phyloP scores from a whole-genome alignment of 257 asterid genomes.

The Agastache rugosa region DNA sequence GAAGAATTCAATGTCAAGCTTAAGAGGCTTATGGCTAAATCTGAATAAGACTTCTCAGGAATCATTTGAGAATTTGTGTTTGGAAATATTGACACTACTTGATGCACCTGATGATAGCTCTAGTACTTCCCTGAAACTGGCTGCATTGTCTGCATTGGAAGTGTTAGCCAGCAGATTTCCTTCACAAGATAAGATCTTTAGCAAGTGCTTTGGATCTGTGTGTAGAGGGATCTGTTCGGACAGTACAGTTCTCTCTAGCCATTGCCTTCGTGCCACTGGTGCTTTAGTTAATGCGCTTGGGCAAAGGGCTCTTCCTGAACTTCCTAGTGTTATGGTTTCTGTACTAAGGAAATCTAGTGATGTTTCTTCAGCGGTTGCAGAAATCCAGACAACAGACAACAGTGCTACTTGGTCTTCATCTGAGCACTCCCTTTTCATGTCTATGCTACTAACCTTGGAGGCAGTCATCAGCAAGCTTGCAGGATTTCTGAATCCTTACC shows the following conservation, averaged over 20 bases:
- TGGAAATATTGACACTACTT: slow-evolving; percentile 61
- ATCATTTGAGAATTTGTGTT: slow-evolving; percentile 57
- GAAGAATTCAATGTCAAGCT: slow-evolving; percentile 49
- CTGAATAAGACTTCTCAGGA: slow-evolving; percentile 55
- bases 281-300: slow-evolving; percentile 86
- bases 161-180: slow-evolving; percentile 64
- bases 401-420: slow-evolving; percentile 42
- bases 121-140: slow-evolving; percentile 62
- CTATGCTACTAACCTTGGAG: slow-evolving; percentile 73
- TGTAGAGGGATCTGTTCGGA: slow-evolving; percentile 63
- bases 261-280: slow-evolving; percentile 78
- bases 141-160: slow-evolving; percentile 78
- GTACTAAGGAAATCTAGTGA: slow-evolving; percentile 55
- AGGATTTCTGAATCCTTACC: slow-evolving; percentile 78
- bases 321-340: slow-evolving; percentile 71
- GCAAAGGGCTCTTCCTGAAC: slow-evolving; percentile 75
- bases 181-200: slow-evolving; percentile 60
- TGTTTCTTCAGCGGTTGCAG: slow-evolving; percentile 40
- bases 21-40: slow-evolving; percentile 66
- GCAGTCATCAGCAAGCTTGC: slow-evolving; percentile 84
- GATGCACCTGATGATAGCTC: slow-evolving; percentile 55
- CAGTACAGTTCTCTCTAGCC: slow-evolving; percentile 65
- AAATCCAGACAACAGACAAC: slow-evolving; percentile 33
- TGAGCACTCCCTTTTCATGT: slow-evolving; percentile 55
- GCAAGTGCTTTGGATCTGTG: slow-evolving; percentile 76